Conservation (phyloP, 1,284 basidiomycete genomes). For the Cryptococcus sp. region DNA sequence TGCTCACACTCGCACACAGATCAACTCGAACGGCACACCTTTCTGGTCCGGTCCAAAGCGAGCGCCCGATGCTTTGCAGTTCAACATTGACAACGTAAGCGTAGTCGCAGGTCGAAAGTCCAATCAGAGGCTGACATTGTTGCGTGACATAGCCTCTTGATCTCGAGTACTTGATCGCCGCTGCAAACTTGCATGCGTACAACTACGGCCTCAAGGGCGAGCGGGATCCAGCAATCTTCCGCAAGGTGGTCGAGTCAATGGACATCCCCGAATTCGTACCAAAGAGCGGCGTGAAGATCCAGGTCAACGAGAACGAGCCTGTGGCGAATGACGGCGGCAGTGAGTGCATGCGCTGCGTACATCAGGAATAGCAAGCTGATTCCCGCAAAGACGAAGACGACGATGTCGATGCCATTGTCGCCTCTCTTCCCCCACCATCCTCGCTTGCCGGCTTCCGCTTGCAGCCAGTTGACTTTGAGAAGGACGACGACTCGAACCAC, state of each 20-base stretch:
- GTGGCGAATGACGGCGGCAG: constrained; percentile 65
- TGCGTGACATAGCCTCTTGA: constrained; percentile 68
- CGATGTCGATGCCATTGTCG: constrained; percentile 63
- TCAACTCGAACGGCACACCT: constrained; percentile 86
- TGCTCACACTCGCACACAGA: constrained; percentile 26
- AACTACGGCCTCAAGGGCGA: constrained; percentile 97
- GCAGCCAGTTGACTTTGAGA: constrained; percentile 96
- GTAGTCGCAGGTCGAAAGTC: neutral
- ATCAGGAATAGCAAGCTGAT: too few relatives aligned
- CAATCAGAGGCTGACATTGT: constrained; percentile 10
- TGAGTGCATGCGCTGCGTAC: constrained; percentile 30
- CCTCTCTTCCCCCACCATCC: constrained; percentile 79
- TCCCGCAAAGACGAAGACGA: constrained; percentile 43
- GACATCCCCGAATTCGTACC: constrained; percentile 92
- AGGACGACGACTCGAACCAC: constrained; percentile 97
- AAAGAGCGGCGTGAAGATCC: constrained; percentile 88
- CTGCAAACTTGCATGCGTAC: constrained; percentile 94
- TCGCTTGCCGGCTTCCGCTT: constrained; percentile 93
- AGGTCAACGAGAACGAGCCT: constrained; percentile 88
- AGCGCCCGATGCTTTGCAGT: constrained; percentile 88
- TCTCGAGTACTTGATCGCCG: constrained; percentile 86
- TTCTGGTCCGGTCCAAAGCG: constrained; percentile 99
- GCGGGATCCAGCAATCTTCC: constrained; percentile 75
- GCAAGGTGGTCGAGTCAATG: constrained; percentile 80
- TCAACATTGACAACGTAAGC: constrained; percentile 82